A percentile compares a stretch with the other conserved stretches of the same genome.
These are phyloP conservation scores for Chionographis japonica DNA, from an alignment of 106 monocot species.

Conservation along the genomic window DNA sequence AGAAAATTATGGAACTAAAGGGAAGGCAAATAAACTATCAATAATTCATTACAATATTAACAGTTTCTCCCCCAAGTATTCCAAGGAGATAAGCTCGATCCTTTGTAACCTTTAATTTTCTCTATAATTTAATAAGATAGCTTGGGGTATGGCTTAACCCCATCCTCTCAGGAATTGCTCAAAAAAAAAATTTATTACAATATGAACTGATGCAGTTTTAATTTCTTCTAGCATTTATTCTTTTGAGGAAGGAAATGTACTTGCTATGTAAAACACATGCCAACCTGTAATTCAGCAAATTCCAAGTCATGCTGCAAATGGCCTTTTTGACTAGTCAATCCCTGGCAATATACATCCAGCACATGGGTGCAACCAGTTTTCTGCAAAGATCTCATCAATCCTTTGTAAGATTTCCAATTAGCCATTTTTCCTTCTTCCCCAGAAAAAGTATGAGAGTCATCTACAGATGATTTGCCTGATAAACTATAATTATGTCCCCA, in stretches of 20 bases:
- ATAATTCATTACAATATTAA: neutral
- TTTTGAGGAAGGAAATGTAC: no score
- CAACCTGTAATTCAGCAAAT: slow-evolving; percentile 80
- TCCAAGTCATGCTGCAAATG: slow-evolving; percentile 64
- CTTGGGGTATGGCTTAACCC: no score
- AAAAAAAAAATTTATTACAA: no score
- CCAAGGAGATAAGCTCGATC: no score
- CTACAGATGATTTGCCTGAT: slow-evolving; percentile 15
- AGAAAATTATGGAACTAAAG: neutral
- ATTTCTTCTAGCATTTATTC: no score
- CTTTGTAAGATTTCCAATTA: slow-evolving; percentile 70
- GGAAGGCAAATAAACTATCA: neutral
- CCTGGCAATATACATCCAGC: slow-evolving; percentile 74
- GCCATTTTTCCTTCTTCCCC: slow-evolving; percentile 19
- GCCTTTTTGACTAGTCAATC: slow-evolving; percentile 51
- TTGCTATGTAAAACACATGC: neutral
- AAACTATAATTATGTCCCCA: slow-evolving; percentile 8
- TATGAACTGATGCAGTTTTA: no score
- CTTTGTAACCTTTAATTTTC: no score
- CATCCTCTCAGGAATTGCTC: no score
- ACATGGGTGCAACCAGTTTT: slow-evolving; percentile 91
- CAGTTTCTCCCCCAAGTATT: no score
- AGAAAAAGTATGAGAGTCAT: slow-evolving; percentile 2
- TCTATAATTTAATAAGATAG: no score
- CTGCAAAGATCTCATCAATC: slow-evolving; percentile 87